Percentiles rank a stretch among this genome's conserved stretches.
These are phyloP conservation scores for Pascua sp. DNA, from an alignment of 1,284 basidiomycete genomes.

Conservation along the genomic window DNA sequence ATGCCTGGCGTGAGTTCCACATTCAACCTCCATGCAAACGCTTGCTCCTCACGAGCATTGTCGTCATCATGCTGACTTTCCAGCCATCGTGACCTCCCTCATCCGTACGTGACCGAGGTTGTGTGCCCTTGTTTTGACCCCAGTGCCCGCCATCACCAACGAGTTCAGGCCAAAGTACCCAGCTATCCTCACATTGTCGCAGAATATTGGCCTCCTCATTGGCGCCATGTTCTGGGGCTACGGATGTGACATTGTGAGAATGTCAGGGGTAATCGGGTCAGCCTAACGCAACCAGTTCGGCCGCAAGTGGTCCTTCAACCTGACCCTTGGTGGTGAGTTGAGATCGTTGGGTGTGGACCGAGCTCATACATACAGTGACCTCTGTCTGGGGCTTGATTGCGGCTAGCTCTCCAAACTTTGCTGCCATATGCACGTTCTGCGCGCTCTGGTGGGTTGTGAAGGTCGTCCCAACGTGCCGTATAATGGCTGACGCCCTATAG, in stretches of 20 bases:
- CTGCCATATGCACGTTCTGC: slow-evolving; percentile 58
- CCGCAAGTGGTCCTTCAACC: slow-evolving; percentile 60
- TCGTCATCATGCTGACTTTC: too few relatives aligned
- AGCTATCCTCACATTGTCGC: slow-evolving; percentile 29
- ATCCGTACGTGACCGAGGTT: slow-evolving; percentile 2
- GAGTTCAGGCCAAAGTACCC: slow-evolving; percentile 45
- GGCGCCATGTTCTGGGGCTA: slow-evolving; percentile 54
- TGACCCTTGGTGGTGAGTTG: slow-evolving; percentile 54
- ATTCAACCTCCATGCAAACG: too few relatives aligned
- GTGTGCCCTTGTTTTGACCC: neutral
- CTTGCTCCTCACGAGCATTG: too few relatives aligned
- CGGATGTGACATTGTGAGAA: slow-evolving; percentile 41
- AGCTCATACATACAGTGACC: slow-evolving; percentile 40
- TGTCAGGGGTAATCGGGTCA: too few relatives aligned
- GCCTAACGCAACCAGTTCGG: slow-evolving; percentile 30
- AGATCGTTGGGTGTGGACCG: neutral
- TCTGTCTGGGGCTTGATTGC: slow-evolving; percentile 62
- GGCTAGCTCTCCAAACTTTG: slow-evolving; percentile 57
- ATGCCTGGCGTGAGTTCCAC: slow-evolving; percentile 39
- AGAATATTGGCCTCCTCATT: slow-evolving; percentile 37
- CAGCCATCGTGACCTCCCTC: slow-evolving; percentile 25
- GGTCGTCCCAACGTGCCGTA: slow-evolving; percentile 46
- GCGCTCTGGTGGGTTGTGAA: slow-evolving; percentile 49
- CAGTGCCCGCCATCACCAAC: slow-evolving; percentile 52
- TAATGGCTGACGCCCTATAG: slow-evolving; percentile 1